Evolutionary conservation across 2,329 filamentous ascomycete genomes (phyloP).

Genomic region (Colletotrichum phormii): DNA sequence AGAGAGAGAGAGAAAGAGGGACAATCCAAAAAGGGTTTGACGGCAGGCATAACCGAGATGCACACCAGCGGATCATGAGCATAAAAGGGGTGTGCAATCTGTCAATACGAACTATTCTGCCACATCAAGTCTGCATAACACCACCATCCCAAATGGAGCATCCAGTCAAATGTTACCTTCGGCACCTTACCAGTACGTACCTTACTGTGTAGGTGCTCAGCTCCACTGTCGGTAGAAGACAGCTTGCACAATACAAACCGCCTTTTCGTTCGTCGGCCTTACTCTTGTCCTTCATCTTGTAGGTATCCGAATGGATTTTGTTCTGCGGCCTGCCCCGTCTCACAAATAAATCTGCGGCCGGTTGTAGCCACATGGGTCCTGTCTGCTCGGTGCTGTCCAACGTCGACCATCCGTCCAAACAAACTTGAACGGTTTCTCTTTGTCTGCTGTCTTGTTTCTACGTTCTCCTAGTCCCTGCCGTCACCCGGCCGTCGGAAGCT

Average conservation of each 20-base stretch:
- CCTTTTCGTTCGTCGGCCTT: too few species aligned
- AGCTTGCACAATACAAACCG: too few species aligned
- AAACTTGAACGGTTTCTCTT: neutral
- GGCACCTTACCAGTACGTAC: neutral
- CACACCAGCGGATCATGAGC: neutral
- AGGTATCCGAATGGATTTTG: too few species aligned
- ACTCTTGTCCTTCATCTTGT: too few species aligned
- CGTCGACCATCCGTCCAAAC: neutral
- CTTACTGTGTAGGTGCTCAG: neutral
- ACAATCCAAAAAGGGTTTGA: neutral
- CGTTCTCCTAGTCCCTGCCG: neutral
- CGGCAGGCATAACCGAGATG: neutral
- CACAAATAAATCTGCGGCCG: too few species aligned
- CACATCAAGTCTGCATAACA: neutral
- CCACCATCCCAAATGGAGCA: neutral
- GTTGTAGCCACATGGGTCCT: too few species aligned
- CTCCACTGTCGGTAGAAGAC: neutral
- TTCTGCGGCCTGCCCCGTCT: too few species aligned
- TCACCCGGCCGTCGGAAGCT: neutral
- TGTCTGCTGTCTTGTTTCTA: neutral
- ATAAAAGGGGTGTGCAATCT: constrained; percentile 5
- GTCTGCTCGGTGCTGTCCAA: too few species aligned
- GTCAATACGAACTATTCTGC: neutral
- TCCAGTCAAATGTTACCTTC: too few species aligned
- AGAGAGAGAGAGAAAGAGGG: neutral